A percentile compares a stretch with the other conserved stretches of the same genome.
These are phyloP conservation scores for Conringia planisiliqua DNA, from an alignment of 345 rosid genomes.

Conservation along the genomic window DNA sequence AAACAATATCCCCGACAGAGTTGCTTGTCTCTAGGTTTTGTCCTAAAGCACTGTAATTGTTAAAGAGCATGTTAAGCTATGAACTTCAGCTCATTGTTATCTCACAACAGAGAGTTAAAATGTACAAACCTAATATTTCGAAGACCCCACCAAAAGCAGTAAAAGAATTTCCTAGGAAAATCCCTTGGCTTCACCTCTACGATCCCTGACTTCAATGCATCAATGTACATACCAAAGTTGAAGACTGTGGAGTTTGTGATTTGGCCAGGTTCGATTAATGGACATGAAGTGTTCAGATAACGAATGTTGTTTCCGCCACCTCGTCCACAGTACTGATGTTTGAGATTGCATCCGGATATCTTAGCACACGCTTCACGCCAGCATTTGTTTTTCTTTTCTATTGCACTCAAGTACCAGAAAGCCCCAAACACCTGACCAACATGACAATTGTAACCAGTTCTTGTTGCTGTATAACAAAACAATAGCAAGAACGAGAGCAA, in stretches of 20 bases:
- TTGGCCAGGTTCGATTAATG: constrained; percentile 12
- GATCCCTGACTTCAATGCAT: constrained; percentile 18
- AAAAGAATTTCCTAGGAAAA: constrained; percentile 16
- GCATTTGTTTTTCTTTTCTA: constrained; percentile 11
- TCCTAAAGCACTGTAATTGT: constrained; percentile 42
- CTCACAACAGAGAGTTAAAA: neutral
- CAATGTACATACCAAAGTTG: constrained; percentile 31
- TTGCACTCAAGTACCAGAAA: constrained; percentile 26
- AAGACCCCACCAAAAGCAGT: constrained; percentile 34
- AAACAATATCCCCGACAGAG: constrained; percentile 29
- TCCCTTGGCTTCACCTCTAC: neutral
- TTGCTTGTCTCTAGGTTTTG: constrained; percentile 44
- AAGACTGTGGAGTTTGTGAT: constrained; percentile 12
- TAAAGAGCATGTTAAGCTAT: neutral
- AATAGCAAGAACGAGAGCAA: neutral
- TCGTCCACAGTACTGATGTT: neutral
- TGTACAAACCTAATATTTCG: constrained; percentile 17
- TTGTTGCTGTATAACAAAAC: neutral
- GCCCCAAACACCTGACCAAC: constrained; percentile 31
- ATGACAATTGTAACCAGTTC: neutral
- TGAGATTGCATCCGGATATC: neutral
- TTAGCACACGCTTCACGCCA: constrained; percentile 23
- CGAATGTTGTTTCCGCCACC: neutral
- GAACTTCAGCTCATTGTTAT: neutral
- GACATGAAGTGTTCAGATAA: constrained; percentile 12